Evolutionary conservation across 768 basidiomycete species (phyloP).

Genomic region (Pholiota conissans): DNA sequence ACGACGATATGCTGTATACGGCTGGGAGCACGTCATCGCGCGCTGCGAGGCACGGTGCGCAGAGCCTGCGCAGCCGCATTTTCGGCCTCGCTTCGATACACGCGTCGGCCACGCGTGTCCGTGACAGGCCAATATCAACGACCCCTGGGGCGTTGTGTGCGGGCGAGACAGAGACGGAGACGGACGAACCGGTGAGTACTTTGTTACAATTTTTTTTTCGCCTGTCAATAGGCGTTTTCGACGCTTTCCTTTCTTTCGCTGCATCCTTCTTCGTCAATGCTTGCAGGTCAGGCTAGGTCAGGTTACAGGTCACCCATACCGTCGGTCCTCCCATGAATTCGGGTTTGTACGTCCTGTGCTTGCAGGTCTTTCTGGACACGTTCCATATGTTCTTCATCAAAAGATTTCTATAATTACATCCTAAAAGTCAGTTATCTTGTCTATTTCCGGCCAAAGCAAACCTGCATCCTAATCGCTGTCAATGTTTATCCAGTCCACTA

Average conservation of each 20-base stretch:
- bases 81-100: constrained; percentile 22
- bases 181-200: constrained; percentile 70
- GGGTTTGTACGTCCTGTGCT: background rate
- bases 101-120: constrained; percentile 26
- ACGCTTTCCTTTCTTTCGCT: background rate
- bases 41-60: constrained; percentile 14
- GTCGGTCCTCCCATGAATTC: background rate
- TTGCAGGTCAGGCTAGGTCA: background rate
- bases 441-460: background rate
- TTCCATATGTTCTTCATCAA: background rate
- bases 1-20: constrained; percentile 32
- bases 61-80: constrained; percentile 30
- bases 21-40: constrained; percentile 18
- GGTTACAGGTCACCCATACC: background rate
- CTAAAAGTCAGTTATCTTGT: background rate
- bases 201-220: background rate
- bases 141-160: constrained; percentile 58
- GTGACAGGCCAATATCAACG: constrained; percentile 60
- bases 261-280: background rate
- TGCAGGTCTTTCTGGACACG: background rate
- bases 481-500: background rate
- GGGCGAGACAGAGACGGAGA: constrained; percentile 79
- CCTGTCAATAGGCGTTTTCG: background rate
- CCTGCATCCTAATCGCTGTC: background rate
- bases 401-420: background rate